Evolutionary conservation across 805 yeast species (phyloP), one percentile per base, ranked within the genome.

Genomic region (Wickerhamiella hasegawae): DNA sequence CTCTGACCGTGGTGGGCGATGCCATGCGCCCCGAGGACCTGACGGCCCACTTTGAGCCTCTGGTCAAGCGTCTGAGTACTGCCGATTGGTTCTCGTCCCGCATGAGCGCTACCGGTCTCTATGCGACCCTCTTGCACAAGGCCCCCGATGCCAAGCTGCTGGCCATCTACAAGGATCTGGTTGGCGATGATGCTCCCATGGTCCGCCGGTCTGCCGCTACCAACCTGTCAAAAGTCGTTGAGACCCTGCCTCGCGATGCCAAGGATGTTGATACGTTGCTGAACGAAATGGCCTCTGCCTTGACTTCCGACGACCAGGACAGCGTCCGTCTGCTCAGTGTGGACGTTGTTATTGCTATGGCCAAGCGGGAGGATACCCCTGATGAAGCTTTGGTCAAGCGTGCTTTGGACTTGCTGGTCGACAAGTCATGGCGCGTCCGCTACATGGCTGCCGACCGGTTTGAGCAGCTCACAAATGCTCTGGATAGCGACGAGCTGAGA

Each of bases 391-490:
- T 62, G 21, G 49, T 52, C 18, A 45, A 44, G 16, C 51, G 76
- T 43, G 68, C 93, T 2, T 66, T 77, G 44, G 71, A 72, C 44
- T 66, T 90, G 45, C 76, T 82, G 39, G 70, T 67, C 44, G 98
- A 90, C 60, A 83, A 81, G 58, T 78, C 93, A 51, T 90, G 99
- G 99, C 75, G 98, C 58, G 97, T 90, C 38, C 76, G 98, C 51
- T 90, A 87, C 59, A 84, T 90, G 76, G 93, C 94, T 23, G 94
- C 96, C n/a, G 96, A 87, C 54, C 69, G 84, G 48, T 85, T 84
- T 52, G 81, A 76, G 46, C 63, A 65, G 42, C 68, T 90, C 40
- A 82, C 92, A 2, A 47, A 59, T 14, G 73, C 72, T 44, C 75
- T 85, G 50, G 63, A 65, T 45, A 63, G 66, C 41, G 65, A 70